Percentiles rank a stretch among this genome's conserved stretches.
phyloP scores from a whole-genome alignment of 257 asterid genomes.

The Solanum peruvianum region DNA sequence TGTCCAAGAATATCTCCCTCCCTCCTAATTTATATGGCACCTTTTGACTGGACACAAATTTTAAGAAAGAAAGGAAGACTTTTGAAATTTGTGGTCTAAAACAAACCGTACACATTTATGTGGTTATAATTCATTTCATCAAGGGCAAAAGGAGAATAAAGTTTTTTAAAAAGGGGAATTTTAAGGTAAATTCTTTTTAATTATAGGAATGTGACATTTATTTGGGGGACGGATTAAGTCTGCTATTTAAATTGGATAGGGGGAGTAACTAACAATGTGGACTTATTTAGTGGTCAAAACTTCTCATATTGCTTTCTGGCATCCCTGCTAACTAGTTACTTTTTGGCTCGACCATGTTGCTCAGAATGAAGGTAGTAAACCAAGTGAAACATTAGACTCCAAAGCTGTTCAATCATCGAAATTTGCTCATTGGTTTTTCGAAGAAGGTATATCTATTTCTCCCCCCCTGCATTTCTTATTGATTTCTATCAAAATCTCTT shows the following conservation, averaged over 20 bases:
- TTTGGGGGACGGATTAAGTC: background rate
- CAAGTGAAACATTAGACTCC: constrained; percentile 39
- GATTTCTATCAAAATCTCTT: background rate
- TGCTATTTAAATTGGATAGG: background rate
- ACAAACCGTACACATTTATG: background rate
- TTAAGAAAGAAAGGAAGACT: background rate
- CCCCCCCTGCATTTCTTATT: background rate
- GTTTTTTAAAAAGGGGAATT: background rate
- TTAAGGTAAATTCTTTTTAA: background rate
- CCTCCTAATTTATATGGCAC: background rate
- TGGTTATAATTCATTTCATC: background rate
- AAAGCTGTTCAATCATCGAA: constrained; percentile 46
- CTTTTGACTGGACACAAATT: background rate
- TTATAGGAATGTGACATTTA: background rate
- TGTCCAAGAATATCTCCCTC: background rate
- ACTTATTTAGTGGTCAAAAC: background rate
- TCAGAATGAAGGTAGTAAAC: constrained; percentile 36
- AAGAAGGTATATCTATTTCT: constrained; percentile 45
- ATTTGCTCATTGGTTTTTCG: constrained; percentile 76
- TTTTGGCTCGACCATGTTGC: background rate
- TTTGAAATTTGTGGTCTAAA: background rate
- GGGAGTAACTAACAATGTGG: background rate
- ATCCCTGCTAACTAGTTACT: background rate
- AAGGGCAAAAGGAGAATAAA: background rate
- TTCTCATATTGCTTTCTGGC: constrained; percentile 3